Evolutionary conservation across 73 alveolate genomes (phyloP).

Genomic region (Durusdinium trenchii): DNA sequence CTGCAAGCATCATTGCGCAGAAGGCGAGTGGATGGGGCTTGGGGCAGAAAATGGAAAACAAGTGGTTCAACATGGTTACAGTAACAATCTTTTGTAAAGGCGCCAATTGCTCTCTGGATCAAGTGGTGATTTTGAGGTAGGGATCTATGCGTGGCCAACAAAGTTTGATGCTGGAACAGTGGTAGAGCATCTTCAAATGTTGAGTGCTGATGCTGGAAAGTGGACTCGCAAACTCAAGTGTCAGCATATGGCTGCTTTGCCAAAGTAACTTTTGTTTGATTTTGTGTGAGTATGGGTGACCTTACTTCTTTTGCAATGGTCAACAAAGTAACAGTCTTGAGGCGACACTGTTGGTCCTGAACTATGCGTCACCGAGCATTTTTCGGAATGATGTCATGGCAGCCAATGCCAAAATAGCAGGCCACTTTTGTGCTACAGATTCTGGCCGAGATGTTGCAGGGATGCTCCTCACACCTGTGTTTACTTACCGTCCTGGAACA

Average conservation of each 20-base stretch:
- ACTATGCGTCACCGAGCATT: background rate
- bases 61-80: too few relatives aligned
- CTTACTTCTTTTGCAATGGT: background rate
- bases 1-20: background rate
- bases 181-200: too few relatives aligned
- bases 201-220: background rate
- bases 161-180: background rate
- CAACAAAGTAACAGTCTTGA: too few relatives aligned
- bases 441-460: background rate
- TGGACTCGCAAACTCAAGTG: background rate
- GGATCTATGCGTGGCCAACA: background rate
- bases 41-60: too few relatives aligned
- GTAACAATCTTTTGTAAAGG: too few relatives aligned
- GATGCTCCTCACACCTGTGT: background rate
- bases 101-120: too few relatives aligned
- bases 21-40: too few relatives aligned
- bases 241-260: background rate
- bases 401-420: background rate
- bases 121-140: too few relatives aligned
- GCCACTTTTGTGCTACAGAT: background rate
- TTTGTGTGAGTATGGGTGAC: background rate
- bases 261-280: background rate
- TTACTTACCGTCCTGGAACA: background rate
- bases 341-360: background rate
- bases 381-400: background rate